A percentile compares a stretch with the other conserved stretches of the same genome.
phyloP scores from a whole-genome alignment of 2,329 filamentous ascomycete species.

The Huntiella moniliformis region DNA sequence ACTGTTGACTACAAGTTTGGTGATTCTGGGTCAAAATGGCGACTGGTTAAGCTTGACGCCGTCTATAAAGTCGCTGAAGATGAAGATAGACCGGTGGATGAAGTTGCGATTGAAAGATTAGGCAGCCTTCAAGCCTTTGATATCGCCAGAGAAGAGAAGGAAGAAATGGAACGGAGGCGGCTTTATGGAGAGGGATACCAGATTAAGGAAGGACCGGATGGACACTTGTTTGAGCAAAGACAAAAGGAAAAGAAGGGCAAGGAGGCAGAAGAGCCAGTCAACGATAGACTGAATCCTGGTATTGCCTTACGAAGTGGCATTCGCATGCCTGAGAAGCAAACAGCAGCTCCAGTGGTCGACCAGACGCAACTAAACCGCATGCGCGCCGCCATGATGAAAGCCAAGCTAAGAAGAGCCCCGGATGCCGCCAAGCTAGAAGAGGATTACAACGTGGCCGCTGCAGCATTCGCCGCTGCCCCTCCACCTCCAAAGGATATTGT shows the following conservation, averaged over 20 bases:
- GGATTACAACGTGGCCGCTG: constrained; percentile 62
- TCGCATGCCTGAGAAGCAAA: constrained; percentile 1
- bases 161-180: constrained; percentile 67
- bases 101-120: constrained; percentile 66
- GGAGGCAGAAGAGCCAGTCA: background rate
- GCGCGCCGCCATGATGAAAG: constrained; percentile 90
- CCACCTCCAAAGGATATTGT: constrained; percentile 34
- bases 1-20: constrained; percentile 66
- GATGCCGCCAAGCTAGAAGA: constrained; percentile 61
- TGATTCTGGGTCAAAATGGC: constrained; percentile 78
- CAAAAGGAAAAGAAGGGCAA: constrained; percentile 27
- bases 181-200: constrained; percentile 74
- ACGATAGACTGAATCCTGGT: background rate
- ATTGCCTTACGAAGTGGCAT: constrained; percentile 8
- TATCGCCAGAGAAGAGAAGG: constrained; percentile 78
- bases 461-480: constrained; percentile 45
- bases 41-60: constrained; percentile 83
- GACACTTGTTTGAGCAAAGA: constrained; percentile 67
- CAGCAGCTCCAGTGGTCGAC: constrained; percentile 32
- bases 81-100: constrained; percentile 52
- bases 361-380: constrained; percentile 72
- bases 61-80: constrained; percentile 69
- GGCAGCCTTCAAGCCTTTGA: constrained; percentile 73
- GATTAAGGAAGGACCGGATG: constrained; percentile 69
- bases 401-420: constrained; percentile 62